phyloP scores from a whole-genome alignment of 2,329 filamentous ascomycete species.

The Ophiostoma himal-ulmi region DNA sequence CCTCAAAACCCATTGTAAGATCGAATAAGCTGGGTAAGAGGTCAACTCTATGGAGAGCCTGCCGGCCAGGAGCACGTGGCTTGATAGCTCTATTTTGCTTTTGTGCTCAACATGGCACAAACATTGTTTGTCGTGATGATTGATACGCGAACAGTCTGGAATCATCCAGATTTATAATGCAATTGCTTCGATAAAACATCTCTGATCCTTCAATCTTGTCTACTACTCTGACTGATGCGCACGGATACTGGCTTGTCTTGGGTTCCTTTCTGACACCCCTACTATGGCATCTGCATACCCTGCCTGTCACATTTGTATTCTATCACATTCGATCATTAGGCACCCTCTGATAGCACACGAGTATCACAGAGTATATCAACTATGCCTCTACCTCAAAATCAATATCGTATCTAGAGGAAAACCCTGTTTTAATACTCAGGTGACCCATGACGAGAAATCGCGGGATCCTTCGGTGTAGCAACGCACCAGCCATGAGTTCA shows the following conservation, averaged over 20 bases:
- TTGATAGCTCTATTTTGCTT: neutral
- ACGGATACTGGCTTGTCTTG: neutral
- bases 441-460: neutral
- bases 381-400: neutral
- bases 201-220: neutral
- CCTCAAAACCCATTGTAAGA: too few species aligned
- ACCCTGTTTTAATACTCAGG: neutral
- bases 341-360: neutral
- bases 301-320: neutral
- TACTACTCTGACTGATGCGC: neutral
- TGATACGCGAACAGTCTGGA: neutral
- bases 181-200: neutral
- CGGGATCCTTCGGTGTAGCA: conserved; percentile 4
- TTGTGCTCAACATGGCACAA: neutral
- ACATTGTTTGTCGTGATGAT: neutral
- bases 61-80: neutral
- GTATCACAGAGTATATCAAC: neutral
- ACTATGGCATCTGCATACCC: neutral
- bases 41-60: neutral
- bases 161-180: neutral
- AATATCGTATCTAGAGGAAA: neutral
- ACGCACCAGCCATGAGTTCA: neutral
- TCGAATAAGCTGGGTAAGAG: neutral
- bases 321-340: conserved; percentile 3
- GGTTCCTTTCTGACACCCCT: neutral